These are phyloP conservation scores for Clarireedia sp. DNA, from an alignment of 2,329 filamentous ascomycete genomes.

Conservation along the genomic window DNA sequence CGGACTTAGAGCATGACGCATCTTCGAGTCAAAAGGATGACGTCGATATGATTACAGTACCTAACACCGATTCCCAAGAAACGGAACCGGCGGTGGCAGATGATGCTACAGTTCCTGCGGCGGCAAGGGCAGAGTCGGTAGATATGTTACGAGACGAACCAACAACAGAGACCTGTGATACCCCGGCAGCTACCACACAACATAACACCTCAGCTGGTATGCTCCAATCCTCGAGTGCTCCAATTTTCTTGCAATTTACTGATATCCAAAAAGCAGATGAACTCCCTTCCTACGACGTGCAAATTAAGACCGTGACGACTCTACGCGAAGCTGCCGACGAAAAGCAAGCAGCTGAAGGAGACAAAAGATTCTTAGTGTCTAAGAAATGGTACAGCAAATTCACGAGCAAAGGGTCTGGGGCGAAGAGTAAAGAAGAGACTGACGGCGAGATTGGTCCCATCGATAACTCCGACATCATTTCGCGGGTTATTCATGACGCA, in stretches of 20 bases:
- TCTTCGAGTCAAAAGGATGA: slow-evolving; percentile 25
- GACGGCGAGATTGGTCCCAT: slow-evolving; percentile 62
- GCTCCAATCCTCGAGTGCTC: neutral
- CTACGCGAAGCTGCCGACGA: slow-evolving; percentile 44
- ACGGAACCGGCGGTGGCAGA: slow-evolving; percentile 4
- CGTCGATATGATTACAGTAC: slow-evolving; percentile 28
- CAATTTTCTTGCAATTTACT: neutral
- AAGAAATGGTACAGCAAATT: slow-evolving; percentile 71
- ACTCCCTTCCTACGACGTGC: slow-evolving; percentile 51
- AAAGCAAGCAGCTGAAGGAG: slow-evolving; percentile 55
- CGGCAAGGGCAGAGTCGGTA: slow-evolving; percentile 17
- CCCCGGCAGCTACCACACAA: neutral
- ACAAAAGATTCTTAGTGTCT: slow-evolving; percentile 71
- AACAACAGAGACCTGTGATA: neutral
- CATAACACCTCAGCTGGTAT: slow-evolving; percentile 7
- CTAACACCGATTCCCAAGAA: slow-evolving; percentile 7
- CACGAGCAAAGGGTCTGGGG: slow-evolving; percentile 54
- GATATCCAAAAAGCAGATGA: slow-evolving; percentile 2
- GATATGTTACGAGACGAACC: slow-evolving; percentile 20
- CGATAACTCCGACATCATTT: slow-evolving; percentile 78
- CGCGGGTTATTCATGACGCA: slow-evolving; percentile 47
- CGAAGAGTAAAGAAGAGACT: slow-evolving; percentile 50
- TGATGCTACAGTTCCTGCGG: slow-evolving; percentile 4
- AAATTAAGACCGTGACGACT: slow-evolving; percentile 64
- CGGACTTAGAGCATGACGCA: slow-evolving; percentile 26